phyloP scores from a whole-genome alignment of 2,329 filamentous ascomycete species.

The Clarireedia hainanense region DNA sequence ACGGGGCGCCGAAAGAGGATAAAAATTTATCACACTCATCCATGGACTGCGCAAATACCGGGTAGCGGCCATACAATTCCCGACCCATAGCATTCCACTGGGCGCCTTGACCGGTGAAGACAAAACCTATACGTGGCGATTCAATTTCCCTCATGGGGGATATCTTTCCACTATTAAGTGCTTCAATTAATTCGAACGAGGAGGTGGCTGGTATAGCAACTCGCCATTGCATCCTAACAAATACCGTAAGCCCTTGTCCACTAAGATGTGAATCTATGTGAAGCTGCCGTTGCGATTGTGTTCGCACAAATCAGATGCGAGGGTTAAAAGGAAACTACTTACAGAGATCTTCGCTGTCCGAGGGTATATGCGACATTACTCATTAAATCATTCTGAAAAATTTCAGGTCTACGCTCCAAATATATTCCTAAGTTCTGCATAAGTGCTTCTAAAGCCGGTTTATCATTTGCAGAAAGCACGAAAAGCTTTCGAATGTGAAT shows the following conservation, averaged over 20 bases:
- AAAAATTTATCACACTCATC: constrained; percentile 25
- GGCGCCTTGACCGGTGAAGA: constrained; percentile 19
- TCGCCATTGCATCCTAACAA: constrained; percentile 19
- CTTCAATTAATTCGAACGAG: constrained; percentile 23
- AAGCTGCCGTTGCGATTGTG: no score
- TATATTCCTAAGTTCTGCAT: constrained; percentile 26
- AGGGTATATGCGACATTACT: constrained; percentile 27
- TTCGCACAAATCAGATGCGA: no score
- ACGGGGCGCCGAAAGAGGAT: constrained; percentile 25
- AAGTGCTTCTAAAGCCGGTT: constrained; percentile 19
- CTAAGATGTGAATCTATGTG: no score
- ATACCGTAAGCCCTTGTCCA: background rate
- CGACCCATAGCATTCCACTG: constrained; percentile 21
- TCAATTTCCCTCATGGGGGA: constrained; percentile 18
- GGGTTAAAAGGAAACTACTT: background rate
- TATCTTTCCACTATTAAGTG: constrained; percentile 28
- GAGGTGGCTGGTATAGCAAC: constrained; percentile 20
- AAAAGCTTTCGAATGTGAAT: constrained; percentile 27
- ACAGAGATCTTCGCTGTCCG: constrained; percentile 21
- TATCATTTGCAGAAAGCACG: constrained; percentile 24
- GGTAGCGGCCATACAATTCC: constrained; percentile 21
- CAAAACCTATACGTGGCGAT: constrained; percentile 11
- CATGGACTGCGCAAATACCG: constrained; percentile 29
- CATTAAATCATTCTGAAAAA: constrained; percentile 26
- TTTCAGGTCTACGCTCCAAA: constrained; percentile 25